These are phyloP conservation scores for Parmelia sp. DNA, from an alignment of 495 filamentous ascomycete genomes.

Conservation along the genomic window DNA sequence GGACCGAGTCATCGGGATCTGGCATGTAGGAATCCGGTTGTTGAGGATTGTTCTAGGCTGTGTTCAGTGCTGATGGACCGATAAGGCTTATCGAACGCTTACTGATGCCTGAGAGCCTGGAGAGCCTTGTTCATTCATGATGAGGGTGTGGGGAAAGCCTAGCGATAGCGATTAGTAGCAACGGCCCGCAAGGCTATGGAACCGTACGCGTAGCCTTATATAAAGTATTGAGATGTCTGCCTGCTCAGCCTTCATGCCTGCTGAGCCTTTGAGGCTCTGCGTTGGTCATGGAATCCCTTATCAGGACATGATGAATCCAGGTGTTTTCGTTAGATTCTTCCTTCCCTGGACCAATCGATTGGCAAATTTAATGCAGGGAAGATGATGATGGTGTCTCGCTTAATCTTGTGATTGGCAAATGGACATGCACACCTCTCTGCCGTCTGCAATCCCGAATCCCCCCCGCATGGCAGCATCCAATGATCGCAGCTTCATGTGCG, in stretches of 20 bases:
- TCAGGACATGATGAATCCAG: neutral
- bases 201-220: neutral
- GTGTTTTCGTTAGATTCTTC: neutral
- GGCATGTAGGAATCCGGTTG: too few relatives aligned
- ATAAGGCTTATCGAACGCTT: neutral
- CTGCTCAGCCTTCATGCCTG: neutral
- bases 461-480: neutral
- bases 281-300: neutral
- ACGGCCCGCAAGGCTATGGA: neutral
- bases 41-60: neutral
- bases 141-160: conserved; percentile 3
- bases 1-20: too few relatives aligned
- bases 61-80: neutral
- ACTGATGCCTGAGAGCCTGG: neutral
- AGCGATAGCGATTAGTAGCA: neutral
- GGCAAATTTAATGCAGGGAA: neutral
- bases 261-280: conserved; percentile 3
- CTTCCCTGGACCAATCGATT: neutral
- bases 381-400: neutral
- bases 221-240: neutral
- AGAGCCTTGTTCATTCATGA: conserved; percentile 7
- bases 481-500: neutral
- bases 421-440: too few relatives aligned
- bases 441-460: neutral
- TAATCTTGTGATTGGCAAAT: neutral